These are phyloP conservation scores for Calocybe indica DNA, from an alignment of 768 basidiomycete species.

Conservation along the genomic window DNA sequence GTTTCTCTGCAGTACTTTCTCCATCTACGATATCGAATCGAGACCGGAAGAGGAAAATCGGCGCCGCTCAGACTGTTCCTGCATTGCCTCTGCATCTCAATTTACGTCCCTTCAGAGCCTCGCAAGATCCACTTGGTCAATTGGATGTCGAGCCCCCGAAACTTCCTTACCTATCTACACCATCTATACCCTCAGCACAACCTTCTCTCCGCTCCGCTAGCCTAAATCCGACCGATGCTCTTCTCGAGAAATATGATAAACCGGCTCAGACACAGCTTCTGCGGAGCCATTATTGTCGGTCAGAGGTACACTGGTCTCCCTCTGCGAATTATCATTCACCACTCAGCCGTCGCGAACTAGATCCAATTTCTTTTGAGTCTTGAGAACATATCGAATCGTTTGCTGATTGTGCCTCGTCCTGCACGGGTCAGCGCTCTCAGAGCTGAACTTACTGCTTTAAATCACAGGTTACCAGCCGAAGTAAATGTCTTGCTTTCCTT, in stretches of 20 bases:
- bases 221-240: conserved; percentile 40
- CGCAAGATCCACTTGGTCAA: conserved; percentile 74
- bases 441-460: conserved; percentile 91
- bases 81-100: conserved; percentile 61
- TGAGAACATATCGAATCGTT: conserved; percentile 88
- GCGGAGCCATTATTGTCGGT: conserved; percentile 82
- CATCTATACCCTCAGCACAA: conserved; percentile 49
- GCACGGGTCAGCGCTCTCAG: conserved; percentile 94
- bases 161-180: conserved; percentile 65
- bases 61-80: conserved; percentile 70
- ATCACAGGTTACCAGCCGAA: conserved; percentile 95
- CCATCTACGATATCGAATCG: conserved; percentile 5
- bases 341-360: conserved; percentile 26
- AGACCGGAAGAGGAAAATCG: conserved; percentile 39
- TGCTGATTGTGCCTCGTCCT: conserved; percentile 88
- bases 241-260: conserved; percentile 65
- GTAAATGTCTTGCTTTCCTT: conserved; percentile 31
- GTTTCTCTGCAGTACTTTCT: conserved; percentile 10
- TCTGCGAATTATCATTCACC: too few species aligned
- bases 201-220: conserved; percentile 40
- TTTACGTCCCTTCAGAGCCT: conserved; percentile 48
- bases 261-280: conserved; percentile 68
- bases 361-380: conserved; percentile 83
- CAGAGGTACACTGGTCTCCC: conserved; percentile 51
- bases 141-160: conserved; percentile 39